These are phyloP conservation scores for Elsinoe ampelina DNA, from an alignment of 2,329 filamentous ascomycete species.

Conservation along the genomic window DNA sequence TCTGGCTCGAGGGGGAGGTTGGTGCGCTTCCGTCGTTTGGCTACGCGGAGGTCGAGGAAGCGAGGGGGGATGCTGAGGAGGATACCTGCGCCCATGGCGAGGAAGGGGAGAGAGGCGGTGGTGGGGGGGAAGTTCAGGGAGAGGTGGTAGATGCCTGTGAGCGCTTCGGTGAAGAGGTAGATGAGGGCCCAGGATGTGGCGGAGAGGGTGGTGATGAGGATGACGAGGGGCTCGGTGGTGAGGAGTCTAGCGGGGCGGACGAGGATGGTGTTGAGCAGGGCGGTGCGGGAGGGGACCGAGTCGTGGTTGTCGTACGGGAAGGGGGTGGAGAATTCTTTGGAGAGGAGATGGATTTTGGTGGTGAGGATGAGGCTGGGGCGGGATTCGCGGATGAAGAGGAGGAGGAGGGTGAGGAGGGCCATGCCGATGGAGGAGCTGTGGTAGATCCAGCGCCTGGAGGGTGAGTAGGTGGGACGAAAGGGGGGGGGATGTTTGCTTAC, in stretches of 20 bases:
- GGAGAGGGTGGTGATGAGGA: background rate
- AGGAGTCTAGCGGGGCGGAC: too few relatives aligned
- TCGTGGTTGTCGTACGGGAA: too few relatives aligned
- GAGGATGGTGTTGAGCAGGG: too few relatives aligned
- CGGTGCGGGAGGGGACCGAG: too few relatives aligned
- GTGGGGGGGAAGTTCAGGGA: constrained; percentile 28
- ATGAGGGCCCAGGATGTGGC: constrained; percentile 1
- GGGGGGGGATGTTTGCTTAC: constrained; percentile 20
- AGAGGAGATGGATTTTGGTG: too few relatives aligned
- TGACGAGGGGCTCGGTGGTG: background rate
- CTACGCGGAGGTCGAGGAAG: constrained; percentile 32
- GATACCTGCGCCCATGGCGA: constrained; percentile 52
- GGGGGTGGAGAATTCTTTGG: too few relatives aligned
- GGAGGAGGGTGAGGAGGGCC: too few relatives aligned
- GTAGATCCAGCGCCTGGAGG: background rate
- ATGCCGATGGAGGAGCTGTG: background rate
- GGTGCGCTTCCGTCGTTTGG: constrained; percentile 21
- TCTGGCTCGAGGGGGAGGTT: constrained; percentile 31
- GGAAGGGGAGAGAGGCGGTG: constrained; percentile 45
- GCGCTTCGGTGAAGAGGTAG: background rate
- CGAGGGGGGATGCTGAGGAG: constrained; percentile 35
- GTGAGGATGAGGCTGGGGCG: too few relatives aligned
- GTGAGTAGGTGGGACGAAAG: background rate
- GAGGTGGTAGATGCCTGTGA: background rate
- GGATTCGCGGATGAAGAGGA: too few relatives aligned